Percentiles rank a stretch among this genome's conserved stretches.
These are phyloP conservation scores for Pyracantha coccinea DNA, from an alignment of 331 rosid genomes.

Conservation along the genomic window DNA sequence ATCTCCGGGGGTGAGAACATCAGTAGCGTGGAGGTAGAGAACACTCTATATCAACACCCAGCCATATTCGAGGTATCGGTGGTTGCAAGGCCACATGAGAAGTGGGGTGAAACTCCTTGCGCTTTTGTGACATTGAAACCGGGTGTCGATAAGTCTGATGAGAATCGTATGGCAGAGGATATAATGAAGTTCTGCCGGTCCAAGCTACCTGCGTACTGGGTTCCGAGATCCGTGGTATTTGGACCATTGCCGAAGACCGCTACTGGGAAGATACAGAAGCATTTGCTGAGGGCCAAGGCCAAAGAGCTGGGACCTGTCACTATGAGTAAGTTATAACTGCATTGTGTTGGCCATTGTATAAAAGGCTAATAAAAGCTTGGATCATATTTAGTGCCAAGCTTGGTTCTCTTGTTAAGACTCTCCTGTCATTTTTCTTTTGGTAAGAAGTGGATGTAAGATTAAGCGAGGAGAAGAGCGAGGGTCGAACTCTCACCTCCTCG, in stretches of 20 bases:
- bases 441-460: background rate
- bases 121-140: slow-evolving; percentile 77
- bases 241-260: slow-evolving; percentile 85
- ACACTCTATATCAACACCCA: slow-evolving; percentile 56
- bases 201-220: slow-evolving; percentile 81
- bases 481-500: too few species aligned
- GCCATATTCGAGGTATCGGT: slow-evolving; percentile 65
- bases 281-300: slow-evolving; percentile 66
- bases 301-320: slow-evolving; percentile 59
- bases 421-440: background rate
- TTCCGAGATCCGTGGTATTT: slow-evolving; percentile 64
- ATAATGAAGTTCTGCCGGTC: slow-evolving; percentile 64
- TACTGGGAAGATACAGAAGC: slow-evolving; percentile 88
- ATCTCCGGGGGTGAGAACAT: slow-evolving; percentile 92
- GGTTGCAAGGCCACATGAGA: slow-evolving; percentile 79
- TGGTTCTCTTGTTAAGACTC: background rate
- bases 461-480: too few species aligned
- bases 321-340: slow-evolving; percentile 48
- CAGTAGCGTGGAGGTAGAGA: slow-evolving; percentile 85
- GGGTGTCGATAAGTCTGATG: slow-evolving; percentile 37
- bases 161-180: slow-evolving; percentile 42
- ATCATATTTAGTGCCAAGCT: background rate
- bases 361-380: background rate
- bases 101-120: slow-evolving; percentile 94
- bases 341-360: background rate